phyloP scores from a whole-genome alignment of 176 grass and related monocot genomes.

The Raddia guianensis region DNA sequence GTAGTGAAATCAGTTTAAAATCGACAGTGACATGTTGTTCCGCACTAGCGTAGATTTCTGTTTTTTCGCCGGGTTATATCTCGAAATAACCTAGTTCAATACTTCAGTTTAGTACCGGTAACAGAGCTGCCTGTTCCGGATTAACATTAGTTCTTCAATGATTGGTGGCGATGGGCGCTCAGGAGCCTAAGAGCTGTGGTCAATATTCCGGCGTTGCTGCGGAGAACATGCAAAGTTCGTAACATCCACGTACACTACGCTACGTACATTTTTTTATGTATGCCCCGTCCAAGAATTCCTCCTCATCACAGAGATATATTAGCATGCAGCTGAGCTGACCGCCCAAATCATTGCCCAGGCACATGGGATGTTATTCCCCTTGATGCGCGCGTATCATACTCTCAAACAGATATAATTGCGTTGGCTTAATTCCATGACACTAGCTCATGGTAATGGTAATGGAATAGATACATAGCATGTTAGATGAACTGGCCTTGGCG shows the following conservation, averaged over 20 bases:
- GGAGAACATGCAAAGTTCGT: constrained; percentile 38
- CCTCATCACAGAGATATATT: background rate
- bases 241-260: constrained; percentile 41
- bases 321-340: background rate
- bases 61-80: too few species aligned
- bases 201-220: constrained; percentile 35
- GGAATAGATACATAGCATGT: constrained; percentile 12
- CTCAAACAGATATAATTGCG: background rate
- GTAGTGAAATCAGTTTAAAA: too few species aligned
- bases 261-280: background rate
- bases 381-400: background rate
- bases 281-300: constrained; percentile 30
- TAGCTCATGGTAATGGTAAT: background rate
- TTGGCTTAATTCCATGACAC: background rate
- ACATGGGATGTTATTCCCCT: constrained; percentile 38
- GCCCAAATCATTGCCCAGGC: constrained; percentile 39
- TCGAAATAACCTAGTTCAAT: too few species aligned
- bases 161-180: background rate
- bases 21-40: too few species aligned
- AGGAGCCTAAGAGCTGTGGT: background rate
- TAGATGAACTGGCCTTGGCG: constrained; percentile 34
- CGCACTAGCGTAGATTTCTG: too few species aligned
- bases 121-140: background rate
- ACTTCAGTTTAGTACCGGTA: too few species aligned
- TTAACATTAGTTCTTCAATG: background rate